These are phyloP conservation scores for Globisporangium uncinulatum DNA, from an alignment of 352 stramenopile species.

Conservation along the genomic window DNA sequence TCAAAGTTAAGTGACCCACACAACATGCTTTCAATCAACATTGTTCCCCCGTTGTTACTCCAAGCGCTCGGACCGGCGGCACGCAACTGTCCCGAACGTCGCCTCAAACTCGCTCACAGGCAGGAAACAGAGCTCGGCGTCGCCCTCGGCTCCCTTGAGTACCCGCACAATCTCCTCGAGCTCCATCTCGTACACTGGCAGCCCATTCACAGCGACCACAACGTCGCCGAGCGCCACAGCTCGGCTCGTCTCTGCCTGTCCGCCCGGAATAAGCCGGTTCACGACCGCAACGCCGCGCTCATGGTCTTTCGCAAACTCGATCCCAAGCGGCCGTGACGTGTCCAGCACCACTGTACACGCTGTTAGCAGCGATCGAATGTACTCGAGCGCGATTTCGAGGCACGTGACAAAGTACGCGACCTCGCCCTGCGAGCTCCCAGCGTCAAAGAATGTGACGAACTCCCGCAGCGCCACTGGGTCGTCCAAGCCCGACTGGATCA, in stretches of 20 bases:
- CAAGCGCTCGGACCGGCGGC: conserved; percentile 11
- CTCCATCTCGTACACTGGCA: conserved; percentile 79
- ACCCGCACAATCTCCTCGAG: conserved; percentile 71
- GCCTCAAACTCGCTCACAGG: conserved; percentile 66
- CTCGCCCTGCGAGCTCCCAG: conserved; percentile 60
- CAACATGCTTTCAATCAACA: no score
- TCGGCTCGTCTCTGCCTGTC: conserved; percentile 61
- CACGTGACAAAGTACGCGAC: conserved; percentile 86
- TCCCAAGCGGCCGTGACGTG: conserved; percentile 56
- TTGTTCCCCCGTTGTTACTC: background rate
- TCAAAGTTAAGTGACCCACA: no score
- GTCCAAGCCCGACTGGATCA: conserved; percentile 66
- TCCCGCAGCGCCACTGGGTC: conserved; percentile 74
- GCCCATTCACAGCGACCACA: conserved; percentile 72
- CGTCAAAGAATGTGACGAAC: conserved; percentile 76
- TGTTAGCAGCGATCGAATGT: conserved; percentile 78
- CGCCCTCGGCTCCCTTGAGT: conserved; percentile 56
- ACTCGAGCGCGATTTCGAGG: conserved; percentile 85
- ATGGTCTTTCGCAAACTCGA: conserved; percentile 62
- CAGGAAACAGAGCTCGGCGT: conserved; percentile 76
- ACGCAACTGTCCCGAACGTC: conserved; percentile 36
- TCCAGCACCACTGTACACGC: conserved; percentile 79
- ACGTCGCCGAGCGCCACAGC: conserved; percentile 61
- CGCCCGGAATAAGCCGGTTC: conserved; percentile 37
- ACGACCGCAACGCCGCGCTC: conserved; percentile 55